phyloP scores from a whole-genome alignment of 2,329 filamentous ascomycete species.

The Aspergillus vadensis region DNA sequence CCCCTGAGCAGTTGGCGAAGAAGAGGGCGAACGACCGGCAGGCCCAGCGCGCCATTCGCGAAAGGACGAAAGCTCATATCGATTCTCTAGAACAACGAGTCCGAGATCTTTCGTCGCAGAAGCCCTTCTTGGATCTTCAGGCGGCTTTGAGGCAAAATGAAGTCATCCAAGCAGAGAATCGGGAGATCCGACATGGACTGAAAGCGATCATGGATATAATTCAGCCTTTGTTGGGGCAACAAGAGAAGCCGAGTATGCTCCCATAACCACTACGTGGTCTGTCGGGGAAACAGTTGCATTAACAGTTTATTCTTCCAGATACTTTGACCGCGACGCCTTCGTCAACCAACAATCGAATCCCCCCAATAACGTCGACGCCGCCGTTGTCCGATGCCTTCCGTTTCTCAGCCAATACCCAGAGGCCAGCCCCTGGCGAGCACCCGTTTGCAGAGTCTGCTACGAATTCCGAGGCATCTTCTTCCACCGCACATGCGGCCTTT shows the following conservation, averaged over 20 bases:
- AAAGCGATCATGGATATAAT: constrained; percentile 62
- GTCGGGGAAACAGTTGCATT: neutral
- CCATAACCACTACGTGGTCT: too few species aligned
- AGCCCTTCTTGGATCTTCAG: constrained; percentile 83
- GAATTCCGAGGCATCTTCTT: constrained; percentile 33
- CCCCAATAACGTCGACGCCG: constrained; percentile 25
- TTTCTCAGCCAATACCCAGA: constrained; percentile 24
- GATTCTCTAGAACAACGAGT: constrained; percentile 73
- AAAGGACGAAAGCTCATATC: constrained; percentile 79
- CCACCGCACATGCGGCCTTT: constrained; percentile 27
- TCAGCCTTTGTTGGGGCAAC: constrained; percentile 45
- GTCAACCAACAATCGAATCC: constrained; percentile 20
- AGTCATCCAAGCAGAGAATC: constrained; percentile 75
- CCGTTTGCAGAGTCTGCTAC: constrained; percentile 33
- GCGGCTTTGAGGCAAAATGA: constrained; percentile 74
- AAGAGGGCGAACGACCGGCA: constrained; percentile 91
- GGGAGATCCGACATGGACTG: constrained; percentile 71
- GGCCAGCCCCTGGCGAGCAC: constrained; percentile 24
- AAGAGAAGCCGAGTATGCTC: constrained; percentile 48
- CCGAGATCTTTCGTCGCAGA: constrained; percentile 72
- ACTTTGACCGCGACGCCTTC: constrained; percentile 20
- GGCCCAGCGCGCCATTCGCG: constrained; percentile 80
- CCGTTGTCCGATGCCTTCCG: constrained; percentile 31
- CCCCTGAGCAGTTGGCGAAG: constrained; percentile 82
- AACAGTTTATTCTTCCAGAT: constrained; percentile 2